phyloP scores from a whole-genome alignment of 176 grass and related monocot genomes.

The Aegilops tauschii region DNA sequence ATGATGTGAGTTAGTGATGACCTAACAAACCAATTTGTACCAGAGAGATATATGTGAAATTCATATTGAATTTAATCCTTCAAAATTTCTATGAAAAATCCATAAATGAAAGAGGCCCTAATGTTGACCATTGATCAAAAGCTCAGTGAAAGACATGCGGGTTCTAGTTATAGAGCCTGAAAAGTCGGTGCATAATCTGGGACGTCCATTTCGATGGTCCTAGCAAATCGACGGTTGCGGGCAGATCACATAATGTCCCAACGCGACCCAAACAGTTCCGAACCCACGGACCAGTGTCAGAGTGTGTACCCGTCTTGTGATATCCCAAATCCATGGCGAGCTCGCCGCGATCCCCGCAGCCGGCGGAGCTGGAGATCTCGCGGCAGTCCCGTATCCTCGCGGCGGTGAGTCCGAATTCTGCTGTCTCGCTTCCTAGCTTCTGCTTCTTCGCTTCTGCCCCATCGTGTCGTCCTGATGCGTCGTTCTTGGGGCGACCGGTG shows the following conservation, averaged over 20 bases:
- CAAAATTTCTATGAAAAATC: no score
- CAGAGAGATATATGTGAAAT: no score
- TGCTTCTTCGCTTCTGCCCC: not conserved
- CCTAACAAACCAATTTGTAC: no score
- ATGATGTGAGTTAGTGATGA: no score
- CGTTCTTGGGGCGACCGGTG: not conserved
- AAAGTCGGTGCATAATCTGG: not conserved
- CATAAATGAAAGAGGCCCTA: no score
- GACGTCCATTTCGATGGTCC: not conserved
- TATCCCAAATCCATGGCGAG: conserved; percentile 43
- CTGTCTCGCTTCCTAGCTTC: not conserved
- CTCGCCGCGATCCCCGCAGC: conserved; percentile 36
- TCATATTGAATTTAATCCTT: no score
- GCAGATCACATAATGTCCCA: not conserved
- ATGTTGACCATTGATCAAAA: no score
- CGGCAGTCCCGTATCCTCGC: conserved; percentile 77
- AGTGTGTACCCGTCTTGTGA: not conserved
- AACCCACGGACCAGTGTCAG: not conserved
- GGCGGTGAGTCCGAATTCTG: conserved; percentile 22
- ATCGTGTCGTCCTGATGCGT: not conserved
- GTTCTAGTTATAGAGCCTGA: not conserved
- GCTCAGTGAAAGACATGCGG: not conserved
- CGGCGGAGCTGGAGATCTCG: conserved; percentile 60
- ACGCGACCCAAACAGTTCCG: not conserved
- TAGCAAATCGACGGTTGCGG: not conserved